A percentile compares a stretch with the other conserved stretches of the same genome.
These are phyloP conservation scores for Kodamaea plutei DNA, from an alignment of 1,139 yeast genomes.

Conservation along the genomic window DNA sequence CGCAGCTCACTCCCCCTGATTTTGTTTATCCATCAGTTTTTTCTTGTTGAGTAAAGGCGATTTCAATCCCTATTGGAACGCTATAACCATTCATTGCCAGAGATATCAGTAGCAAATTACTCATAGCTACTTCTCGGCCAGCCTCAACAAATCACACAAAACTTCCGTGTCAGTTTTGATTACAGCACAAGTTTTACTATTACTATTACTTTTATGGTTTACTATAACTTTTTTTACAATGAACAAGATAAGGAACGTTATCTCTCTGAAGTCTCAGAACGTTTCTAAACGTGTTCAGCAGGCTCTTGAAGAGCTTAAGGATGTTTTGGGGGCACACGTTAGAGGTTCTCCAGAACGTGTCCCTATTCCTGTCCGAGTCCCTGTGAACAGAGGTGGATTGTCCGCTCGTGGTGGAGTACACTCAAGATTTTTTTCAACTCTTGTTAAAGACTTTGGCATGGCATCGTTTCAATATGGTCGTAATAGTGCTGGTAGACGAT, in stretches of 20 bases:
- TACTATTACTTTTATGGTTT: constrained; percentile 4
- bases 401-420: constrained; percentile 2
- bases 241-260: constrained; percentile 13
- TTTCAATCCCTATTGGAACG: too few species aligned
- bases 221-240: constrained; percentile 5
- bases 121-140: too few species aligned
- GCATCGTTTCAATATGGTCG: neutral
- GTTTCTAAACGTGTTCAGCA: constrained; percentile 25
- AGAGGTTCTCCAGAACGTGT: constrained; percentile 15
- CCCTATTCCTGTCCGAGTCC: constrained; percentile 25
- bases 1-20: too few species aligned
- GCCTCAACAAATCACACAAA: too few species aligned
- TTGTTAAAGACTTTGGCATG: constrained; percentile 4
- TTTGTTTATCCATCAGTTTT: too few species aligned
- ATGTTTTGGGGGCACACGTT: constrained; percentile 19
- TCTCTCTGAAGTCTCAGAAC: constrained; percentile 23
- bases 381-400: constrained; percentile 12
- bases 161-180: constrained; percentile 5
- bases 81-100: too few species aligned
- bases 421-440: constrained; percentile 4
- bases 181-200: constrained; percentile 4
- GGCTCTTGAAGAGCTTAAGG: constrained; percentile 31
- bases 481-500: constrained; percentile 4
- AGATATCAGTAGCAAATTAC: too few species aligned
- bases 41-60: too few species aligned